A percentile compares a stretch with the other conserved stretches of the same genome.
Conservation (phyloP, 176 grass and related monocot species). For the Hsuehochloa calcarea region DNA sequence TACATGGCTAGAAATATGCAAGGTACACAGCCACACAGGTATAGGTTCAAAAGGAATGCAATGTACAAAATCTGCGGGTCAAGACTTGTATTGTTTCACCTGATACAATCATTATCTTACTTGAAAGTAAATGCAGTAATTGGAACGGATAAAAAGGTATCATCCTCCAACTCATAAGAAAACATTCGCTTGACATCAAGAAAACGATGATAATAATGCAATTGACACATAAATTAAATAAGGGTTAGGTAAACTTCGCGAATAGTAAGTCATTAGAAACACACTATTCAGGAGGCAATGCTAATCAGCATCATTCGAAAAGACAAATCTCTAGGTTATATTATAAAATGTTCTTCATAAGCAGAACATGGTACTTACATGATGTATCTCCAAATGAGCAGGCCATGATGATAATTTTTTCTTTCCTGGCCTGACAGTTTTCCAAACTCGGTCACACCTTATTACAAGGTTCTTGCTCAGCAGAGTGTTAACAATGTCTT, state of each 20-base stretch:
- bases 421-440: conserved; percentile 94
- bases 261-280: not conserved
- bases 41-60: not conserved
- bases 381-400: conserved; percentile 94
- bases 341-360: not conserved
- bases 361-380: conserved; percentile 44
- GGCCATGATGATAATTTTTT: conserved; percentile 98
- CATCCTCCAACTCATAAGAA: not conserved
- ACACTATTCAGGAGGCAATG: not conserved
- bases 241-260: not conserved
- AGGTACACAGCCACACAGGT: not conserved
- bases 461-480: conserved; percentile 76
- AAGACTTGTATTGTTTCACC: not conserved
- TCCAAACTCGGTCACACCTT: conserved; percentile 89
- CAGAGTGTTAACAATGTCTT: conserved; percentile 80
- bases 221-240: not conserved
- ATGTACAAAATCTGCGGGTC: not conserved
- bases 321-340: not conserved
- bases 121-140: conserved; percentile 6
- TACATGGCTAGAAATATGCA: not conserved
- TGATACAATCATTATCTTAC: not conserved
- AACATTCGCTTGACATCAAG: not conserved
- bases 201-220: not conserved
- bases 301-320: not conserved
- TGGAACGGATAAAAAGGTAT: not conserved